Conservation (phyloP, 345 rosid species). For the Salix koriyanagi region DNA sequence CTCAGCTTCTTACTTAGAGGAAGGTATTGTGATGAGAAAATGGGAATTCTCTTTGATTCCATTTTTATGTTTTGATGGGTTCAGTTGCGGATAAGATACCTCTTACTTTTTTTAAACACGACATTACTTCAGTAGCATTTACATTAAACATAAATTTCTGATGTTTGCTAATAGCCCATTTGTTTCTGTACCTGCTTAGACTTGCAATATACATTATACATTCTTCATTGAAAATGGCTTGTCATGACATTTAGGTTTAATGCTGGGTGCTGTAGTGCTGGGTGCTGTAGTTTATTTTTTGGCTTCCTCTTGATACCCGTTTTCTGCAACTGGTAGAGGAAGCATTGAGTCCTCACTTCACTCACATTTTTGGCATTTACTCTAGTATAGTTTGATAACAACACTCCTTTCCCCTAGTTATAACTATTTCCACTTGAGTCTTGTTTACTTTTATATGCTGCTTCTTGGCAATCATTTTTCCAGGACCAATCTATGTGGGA, state of each 20-base stretch:
- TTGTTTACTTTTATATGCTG: neutral
- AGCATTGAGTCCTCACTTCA: neutral
- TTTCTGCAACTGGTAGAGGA: neutral
- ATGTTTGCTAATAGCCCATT: neutral
- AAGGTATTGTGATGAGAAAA: neutral
- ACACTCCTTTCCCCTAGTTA: neutral
- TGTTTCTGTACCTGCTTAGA: neutral
- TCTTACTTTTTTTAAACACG: neutral
- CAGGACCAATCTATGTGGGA: slow-evolving; percentile 57
- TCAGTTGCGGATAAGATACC: neutral
- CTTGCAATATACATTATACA: neutral
- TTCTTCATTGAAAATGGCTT: neutral
- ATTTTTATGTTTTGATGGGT: neutral
- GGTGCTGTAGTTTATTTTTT: neutral
- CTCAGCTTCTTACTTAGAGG: neutral
- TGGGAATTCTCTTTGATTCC: neutral
- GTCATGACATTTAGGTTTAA: neutral
- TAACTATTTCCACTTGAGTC: neutral
- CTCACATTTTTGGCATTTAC: neutral
- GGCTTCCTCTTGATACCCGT: neutral
- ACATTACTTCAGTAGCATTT: neutral
- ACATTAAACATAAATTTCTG: neutral
- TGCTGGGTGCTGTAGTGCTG: neutral
- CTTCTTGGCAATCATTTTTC: slow-evolving; percentile 20
- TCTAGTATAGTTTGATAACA: neutral